A percentile compares a stretch with the other conserved stretches of the same genome.
Evolutionary conservation across 2,329 filamentous ascomycete genomes (phyloP).

Genomic region (Neonectria neomacrospora): DNA sequence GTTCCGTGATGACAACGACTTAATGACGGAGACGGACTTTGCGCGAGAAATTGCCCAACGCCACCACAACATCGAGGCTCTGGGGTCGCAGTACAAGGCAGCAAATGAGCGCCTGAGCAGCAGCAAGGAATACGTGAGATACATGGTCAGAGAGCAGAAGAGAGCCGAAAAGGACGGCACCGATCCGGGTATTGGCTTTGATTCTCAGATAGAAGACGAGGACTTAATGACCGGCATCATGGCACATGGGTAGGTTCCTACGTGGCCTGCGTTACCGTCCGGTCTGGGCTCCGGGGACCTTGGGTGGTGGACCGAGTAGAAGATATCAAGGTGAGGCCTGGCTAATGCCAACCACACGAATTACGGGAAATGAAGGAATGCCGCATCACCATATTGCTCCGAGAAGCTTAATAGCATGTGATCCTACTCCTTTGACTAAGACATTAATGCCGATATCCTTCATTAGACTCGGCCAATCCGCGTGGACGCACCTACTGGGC

Average conservation of each 20-base stretch:
- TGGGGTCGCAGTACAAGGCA: slow-evolving; percentile 61
- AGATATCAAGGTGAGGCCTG: slow-evolving; percentile 1
- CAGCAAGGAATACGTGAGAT: slow-evolving; percentile 67
- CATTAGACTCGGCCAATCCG: too few relatives aligned
- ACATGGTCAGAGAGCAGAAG: slow-evolving; percentile 58
- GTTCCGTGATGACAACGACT: slow-evolving; percentile 58
- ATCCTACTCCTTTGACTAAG: neutral
- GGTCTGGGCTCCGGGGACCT: neutral
- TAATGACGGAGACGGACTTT: slow-evolving; percentile 63
- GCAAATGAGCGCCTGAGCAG: slow-evolving; percentile 65
- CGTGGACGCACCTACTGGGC: neutral
- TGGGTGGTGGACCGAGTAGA: slow-evolving; percentile 8
- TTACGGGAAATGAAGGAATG: slow-evolving; percentile 26
- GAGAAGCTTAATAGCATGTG: neutral
- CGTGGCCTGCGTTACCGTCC: neutral
- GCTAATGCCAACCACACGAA: slow-evolving; percentile 6
- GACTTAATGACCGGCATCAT: slow-evolving; percentile 66
- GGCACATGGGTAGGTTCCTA: slow-evolving; percentile 30
- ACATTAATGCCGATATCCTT: too few relatives aligned
- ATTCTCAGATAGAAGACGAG: slow-evolving; percentile 66
- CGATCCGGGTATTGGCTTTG: slow-evolving; percentile 54
- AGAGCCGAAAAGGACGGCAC: slow-evolving; percentile 57
- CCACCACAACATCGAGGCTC: slow-evolving; percentile 55
- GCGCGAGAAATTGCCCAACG: slow-evolving; percentile 57
- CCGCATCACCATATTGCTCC: neutral